Evolutionary conservation across 2,329 filamentous ascomycete species (phyloP).

Genomic region (Colletotrichum lupini): DNA sequence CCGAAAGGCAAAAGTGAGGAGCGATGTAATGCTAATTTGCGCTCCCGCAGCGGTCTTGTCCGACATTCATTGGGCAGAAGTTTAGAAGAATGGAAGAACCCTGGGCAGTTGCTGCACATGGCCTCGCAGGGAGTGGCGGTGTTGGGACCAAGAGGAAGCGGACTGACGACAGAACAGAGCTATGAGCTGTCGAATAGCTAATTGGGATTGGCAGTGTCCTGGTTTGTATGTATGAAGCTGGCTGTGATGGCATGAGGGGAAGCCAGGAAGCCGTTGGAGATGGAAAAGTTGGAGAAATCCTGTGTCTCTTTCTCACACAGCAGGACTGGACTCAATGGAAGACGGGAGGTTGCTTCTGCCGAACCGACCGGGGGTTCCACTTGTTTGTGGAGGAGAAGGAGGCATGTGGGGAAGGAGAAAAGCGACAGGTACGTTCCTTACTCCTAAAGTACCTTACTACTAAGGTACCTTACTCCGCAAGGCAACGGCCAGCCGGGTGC

Average conservation of each 20-base stretch:
- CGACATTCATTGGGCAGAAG: constrained; percentile 27
- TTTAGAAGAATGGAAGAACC: constrained; percentile 11
- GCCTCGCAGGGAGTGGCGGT: constrained; percentile 14
- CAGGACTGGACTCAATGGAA: no score
- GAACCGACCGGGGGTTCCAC: background rate
- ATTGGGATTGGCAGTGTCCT: background rate
- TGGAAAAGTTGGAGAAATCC: constrained; percentile 19
- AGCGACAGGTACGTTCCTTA: no score
- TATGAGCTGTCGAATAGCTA: background rate
- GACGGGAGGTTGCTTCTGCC: background rate
- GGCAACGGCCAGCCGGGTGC: constrained; percentile 8
- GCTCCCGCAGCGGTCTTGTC: constrained; percentile 29
- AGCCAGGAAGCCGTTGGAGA: constrained; percentile 22
- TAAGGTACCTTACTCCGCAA: background rate
- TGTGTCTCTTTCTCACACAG: no score
- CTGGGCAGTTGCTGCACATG: constrained; percentile 28
- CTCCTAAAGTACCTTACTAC: no score
- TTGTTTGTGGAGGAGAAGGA: background rate
- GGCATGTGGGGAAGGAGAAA: background rate
- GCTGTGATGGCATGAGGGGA: constrained; percentile 26
- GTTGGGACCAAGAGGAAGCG: constrained; percentile 13
- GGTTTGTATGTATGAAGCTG: constrained; percentile 24
- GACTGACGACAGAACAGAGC: constrained; percentile 16
- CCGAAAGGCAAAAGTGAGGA: constrained; percentile 20
- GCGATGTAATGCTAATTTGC: constrained; percentile 34